Evolutionary conservation across 495 filamentous ascomycete genomes (phyloP), one percentile per base, ranked within the genome.

Genomic region (Hypoxylon fragiforme): DNA sequence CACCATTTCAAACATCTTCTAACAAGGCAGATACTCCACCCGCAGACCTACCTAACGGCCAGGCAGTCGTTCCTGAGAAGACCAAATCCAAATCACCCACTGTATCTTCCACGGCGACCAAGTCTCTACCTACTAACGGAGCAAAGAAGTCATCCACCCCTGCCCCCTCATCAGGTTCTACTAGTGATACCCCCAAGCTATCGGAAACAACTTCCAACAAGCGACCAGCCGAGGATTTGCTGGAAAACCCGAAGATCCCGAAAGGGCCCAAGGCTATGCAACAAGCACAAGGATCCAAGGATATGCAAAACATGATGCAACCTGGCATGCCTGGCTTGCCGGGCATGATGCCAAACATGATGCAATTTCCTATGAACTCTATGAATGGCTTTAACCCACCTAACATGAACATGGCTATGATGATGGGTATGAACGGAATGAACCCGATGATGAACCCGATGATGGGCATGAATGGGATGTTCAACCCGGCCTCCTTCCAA

Each of bases 191-290:
- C n/a, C 66, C 67, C 16, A 77, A 75, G 20, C 69, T 73, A 53
- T 56, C 68, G n/a, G 61, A 64, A 11, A 58, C 69, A 16, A 44
- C 43, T 34, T 74, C 78, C 13, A 92, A 86, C 72, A 97, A 96
- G 75, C 84, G 94, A 12, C 79, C 86, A 8, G 91, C 91, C 28
- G 88, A 95, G 35, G 86, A 90, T 34, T 73, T 84, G 2, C 71
- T 86, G 18, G 76, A 79, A 36, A 87, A 85, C 60, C 77, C 82
- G 26, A 85, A 83, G 63, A 81, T 81, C 43, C 80, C 84, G 26
- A 83, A 84, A 40, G 78, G 71, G 13, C 80, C 80, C 2, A 81
- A 81, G 58, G 80, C 79, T 8, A 83, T 83, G 80, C 80, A 81
- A 51, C 68, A 76, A 58, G 53, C 60, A 12, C 74, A 79, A 42